These are phyloP conservation scores for Zarea fungicola DNA, from an alignment of 2,329 filamentous ascomycete species.

Conservation along the genomic window DNA sequence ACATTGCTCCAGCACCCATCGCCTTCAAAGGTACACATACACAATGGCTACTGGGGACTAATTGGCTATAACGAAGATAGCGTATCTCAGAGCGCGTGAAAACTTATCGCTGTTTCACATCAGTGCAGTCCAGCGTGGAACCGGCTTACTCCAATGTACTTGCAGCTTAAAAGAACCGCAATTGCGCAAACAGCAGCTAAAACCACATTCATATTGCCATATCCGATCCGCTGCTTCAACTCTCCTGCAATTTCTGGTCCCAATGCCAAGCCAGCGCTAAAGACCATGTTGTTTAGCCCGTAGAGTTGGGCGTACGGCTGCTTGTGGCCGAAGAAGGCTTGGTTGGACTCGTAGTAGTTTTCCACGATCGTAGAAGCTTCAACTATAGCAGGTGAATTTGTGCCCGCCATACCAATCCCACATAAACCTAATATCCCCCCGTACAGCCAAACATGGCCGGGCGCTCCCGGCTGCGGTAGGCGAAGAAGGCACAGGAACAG, in stretches of 20 bases:
- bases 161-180: not conserved
- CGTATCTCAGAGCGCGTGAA: no score
- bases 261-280: not conserved
- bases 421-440: not conserved
- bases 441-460: not conserved
- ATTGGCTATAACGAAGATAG: no score
- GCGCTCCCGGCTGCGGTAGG: not conserved
- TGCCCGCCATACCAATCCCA: not conserved
- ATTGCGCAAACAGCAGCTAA: not conserved
- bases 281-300: not conserved
- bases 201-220: not conserved
- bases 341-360: not conserved
- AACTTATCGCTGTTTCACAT: no score
- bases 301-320: not conserved
- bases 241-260: not conserved
- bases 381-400: not conserved
- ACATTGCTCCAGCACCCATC: no score
- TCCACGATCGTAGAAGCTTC: not conserved
- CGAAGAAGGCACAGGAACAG: not conserved
- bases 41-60: no score
- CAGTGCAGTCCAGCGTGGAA: no score
- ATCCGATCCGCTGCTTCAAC: not conserved
- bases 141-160: not conserved
- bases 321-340: not conserved
- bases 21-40: no score